These are phyloP conservation scores for Aspergillus baeticus DNA, from an alignment of 495 filamentous ascomycete species.

Conservation along the genomic window DNA sequence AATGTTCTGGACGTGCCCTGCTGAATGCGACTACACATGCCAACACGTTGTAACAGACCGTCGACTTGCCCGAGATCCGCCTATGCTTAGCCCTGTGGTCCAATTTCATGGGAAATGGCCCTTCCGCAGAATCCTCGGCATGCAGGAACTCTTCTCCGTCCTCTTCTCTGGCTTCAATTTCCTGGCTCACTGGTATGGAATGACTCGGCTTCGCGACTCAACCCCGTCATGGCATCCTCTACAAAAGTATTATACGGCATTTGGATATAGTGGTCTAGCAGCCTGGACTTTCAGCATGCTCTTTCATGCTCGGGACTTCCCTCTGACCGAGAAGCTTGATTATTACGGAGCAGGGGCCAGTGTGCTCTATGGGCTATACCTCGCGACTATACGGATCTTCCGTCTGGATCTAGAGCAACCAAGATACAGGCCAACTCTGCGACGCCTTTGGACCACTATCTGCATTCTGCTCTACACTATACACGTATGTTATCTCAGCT, in stretches of 20 bases:
- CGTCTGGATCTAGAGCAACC: constrained; percentile 67
- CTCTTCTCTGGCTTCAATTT: constrained; percentile 91
- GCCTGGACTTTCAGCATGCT: constrained; percentile 87
- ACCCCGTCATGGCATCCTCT: constrained; percentile 74
- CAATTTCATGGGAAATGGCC: constrained; percentile 99
- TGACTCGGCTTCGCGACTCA: constrained; percentile 62
- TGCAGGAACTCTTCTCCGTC: constrained; percentile 93
- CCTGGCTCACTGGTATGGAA: constrained; percentile 79
- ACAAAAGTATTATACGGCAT: constrained; percentile 73
- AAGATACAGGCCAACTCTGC: constrained; percentile 51
- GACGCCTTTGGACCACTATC: constrained; percentile 70
- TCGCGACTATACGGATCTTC: constrained; percentile 76
- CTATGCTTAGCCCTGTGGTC: constrained; percentile 64
- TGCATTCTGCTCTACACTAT: constrained; percentile 69
- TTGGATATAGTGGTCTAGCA: constrained; percentile 78
- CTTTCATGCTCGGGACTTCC: constrained; percentile 89
- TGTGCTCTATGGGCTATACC: constrained; percentile 89
- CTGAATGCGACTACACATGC: constrained; percentile 97
- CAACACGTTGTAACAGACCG: constrained; percentile 86
- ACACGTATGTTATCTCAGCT: constrained; percentile 81
- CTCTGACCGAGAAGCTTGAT: constrained; percentile 85
- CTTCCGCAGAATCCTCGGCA: constrained; percentile 81
- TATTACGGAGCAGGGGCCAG: constrained; percentile 93
- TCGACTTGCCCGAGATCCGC: constrained; percentile 64
- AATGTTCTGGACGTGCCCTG: constrained; percentile 65